Conservation (phyloP, 805 yeast genomes). For the Lachancea meyersii region DNA sequence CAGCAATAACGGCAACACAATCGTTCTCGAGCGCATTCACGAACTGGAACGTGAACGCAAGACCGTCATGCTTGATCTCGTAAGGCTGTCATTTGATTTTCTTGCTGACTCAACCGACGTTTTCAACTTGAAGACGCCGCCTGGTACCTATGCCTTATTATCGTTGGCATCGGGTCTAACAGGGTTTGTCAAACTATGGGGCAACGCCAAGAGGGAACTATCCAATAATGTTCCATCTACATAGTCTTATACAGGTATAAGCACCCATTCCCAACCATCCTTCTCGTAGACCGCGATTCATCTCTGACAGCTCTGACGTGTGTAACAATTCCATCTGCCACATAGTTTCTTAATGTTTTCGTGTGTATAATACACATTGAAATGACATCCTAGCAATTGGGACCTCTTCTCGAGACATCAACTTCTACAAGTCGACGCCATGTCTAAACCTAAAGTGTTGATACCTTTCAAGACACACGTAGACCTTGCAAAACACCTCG, state of each 20-base stretch:
- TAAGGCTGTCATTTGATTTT: constrained; percentile 41
- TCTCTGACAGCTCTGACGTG: too few species aligned
- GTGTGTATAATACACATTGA: too few species aligned
- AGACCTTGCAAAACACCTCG: constrained; percentile 41
- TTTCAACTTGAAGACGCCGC: constrained; percentile 35
- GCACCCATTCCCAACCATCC: neutral
- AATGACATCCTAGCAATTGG: neutral
- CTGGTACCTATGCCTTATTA: constrained; percentile 26
- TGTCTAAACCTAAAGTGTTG: constrained; percentile 23
- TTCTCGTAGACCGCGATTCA: neutral
- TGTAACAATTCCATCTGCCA: too few species aligned
- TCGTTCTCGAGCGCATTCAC: constrained; percentile 23
- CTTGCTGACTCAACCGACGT: constrained; percentile 43
- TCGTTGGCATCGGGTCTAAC: constrained; percentile 29
- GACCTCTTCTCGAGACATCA: neutral
- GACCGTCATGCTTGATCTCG: constrained; percentile 36
- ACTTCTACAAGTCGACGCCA: too few species aligned
- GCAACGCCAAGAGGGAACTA: constrained; percentile 18
- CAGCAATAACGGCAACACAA: constrained; percentile 7
- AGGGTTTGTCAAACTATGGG: constrained; percentile 30
- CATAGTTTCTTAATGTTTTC: too few species aligned
- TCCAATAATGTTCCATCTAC: neutral
- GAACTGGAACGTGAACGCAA: constrained; percentile 34
- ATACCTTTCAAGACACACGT: constrained; percentile 34
- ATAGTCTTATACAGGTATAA: neutral